Base-by-base conservation (phyloP, 805 yeast species). In the Schizosaccharomyces japonicus region DNA sequence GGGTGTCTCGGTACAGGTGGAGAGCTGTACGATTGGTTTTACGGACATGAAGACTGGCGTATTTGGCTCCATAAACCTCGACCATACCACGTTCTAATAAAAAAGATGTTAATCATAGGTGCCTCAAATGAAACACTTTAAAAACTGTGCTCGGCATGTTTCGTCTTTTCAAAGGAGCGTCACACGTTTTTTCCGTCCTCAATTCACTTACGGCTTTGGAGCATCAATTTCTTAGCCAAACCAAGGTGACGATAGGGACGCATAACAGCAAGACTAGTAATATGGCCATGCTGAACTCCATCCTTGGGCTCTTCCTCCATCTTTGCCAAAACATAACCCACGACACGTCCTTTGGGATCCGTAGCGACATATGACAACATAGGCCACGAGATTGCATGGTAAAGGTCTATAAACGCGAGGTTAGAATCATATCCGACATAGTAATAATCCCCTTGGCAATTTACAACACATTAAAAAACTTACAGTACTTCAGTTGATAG, bases 161-260 rank as follows among this genome's bases (percentile, higher is more conserved):
- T n/a, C n/a, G n/a, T n/a, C n/a, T n/a, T n/a, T n/a, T n/a, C n/a
- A n/a, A n/a, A n/a, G n/a, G n/a, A n/a, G n/a, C n/a, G n/a, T n/a
- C n/a, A n/a, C n/a, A n/a, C n/a, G n/a, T n/a, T n/a, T n/a, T n/a
- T n/a, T n/a, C n/a, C n/a, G n/a, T n/a, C n/a, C n/a, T n/a, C n/a
- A n/a, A n/a, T n/a, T n/a, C n/a, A 49, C 53, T 21, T 49, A 52
- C 54, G 63, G 3, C 83, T 71, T 62, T 80, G 94, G 59, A 81
- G 71, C 94, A 87, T 84, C 60, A 79, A 66, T 60, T 77, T 81
- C 51, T 79, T 95, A 3, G 96, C 98, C 49, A 90, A 66, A 1
- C 98, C 98, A 79, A 84, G 76, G 56, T 94, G 71, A 65, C 98
- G 72, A 60, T 87, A 90, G 1, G 94, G 78, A 63, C 98, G 74